These are phyloP conservation scores for Fusarium tanahbumbuense DNA, from an alignment of 2,329 filamentous ascomycete genomes.

Conservation along the genomic window DNA sequence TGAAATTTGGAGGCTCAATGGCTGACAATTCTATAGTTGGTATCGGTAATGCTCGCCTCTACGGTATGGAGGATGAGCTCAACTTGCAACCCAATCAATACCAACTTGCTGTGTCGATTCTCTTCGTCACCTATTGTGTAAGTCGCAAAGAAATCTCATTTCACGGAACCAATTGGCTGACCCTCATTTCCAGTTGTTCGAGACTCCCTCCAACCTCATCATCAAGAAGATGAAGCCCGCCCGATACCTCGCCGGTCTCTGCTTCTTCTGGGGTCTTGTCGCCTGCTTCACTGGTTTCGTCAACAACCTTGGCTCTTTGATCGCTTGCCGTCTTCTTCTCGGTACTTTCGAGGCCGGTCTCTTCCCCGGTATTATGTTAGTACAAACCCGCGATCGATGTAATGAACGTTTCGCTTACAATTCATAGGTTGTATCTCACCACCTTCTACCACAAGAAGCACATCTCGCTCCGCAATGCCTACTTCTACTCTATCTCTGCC, in stretches of 20 bases:
- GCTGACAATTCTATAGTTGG: constrained; percentile 62
- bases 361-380: constrained; percentile 59
- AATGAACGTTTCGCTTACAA: neutral
- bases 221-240: constrained; percentile 53
- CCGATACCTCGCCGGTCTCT: constrained; percentile 62
- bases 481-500: constrained; percentile 70
- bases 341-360: constrained; percentile 61
- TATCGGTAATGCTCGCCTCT: constrained; percentile 72
- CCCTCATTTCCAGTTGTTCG: constrained; percentile 45
- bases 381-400: neutral
- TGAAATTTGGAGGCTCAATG: fast-evolving
- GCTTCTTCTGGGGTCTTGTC: constrained; percentile 58
- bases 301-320: constrained; percentile 58
- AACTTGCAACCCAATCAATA: constrained; percentile 66
- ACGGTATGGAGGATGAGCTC: constrained; percentile 63
- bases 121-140: constrained; percentile 57
- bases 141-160: too few relatives aligned
- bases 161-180: neutral
- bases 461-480: constrained; percentile 70
- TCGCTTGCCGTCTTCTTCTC: constrained; percentile 56
- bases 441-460: constrained; percentile 73
- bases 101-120: constrained; percentile 63
- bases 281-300: constrained; percentile 58
- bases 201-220: constrained; percentile 56
- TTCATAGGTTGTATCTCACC: constrained; percentile 60